Base-by-base conservation (phyloP, 2,329 filamentous ascomycete species). In the Aphanocladium album region DNA sequence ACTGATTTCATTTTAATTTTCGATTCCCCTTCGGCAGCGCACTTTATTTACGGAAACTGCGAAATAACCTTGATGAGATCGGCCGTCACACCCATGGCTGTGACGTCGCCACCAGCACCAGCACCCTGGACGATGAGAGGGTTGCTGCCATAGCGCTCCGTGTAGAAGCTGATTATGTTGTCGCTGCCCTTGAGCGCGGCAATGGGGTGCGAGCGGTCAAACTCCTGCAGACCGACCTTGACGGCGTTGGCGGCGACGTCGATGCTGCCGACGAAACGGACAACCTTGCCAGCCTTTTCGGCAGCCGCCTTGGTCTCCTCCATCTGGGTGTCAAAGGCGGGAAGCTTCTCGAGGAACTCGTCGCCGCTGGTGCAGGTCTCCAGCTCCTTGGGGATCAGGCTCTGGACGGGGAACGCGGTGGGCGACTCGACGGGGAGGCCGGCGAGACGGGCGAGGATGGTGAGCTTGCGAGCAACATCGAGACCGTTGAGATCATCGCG, bases 131-230 rank as follows among this genome's bases (percentile, higher is more conserved):
- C 86, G 71, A 97, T 96, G 64, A 99, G 80, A 47, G 95, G 93
- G 76, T 93, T 96, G 72, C 81, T 83, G 62, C 92, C 92, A 72
- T 99, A 99, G 69, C 95, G 84, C 81, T 96, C 89, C 6, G 95
- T 99, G 77, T 97, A 96, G 81, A 99, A 97, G 80, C 89, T 96
- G 72, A 99, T 96, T 73, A 99, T 96, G 80, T 99, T 99, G 74
- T 98, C 95, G 74, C 93, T 98, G 39, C 95, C 95, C 83, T 96
- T 96, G 61, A 99, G 82, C 52, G 90, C 89, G 16, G 95, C 95
- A 77, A 99, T 97, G 14, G 95, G 90, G 71, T 96, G 91, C 63
- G 89, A 90, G 67, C 85, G 86, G 66, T 96, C 92, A 68, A 92
- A 93, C 77, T 89, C 90, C 81, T 97, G 89, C 65, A 99, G 77